Percentiles rank a stretch among this genome's conserved stretches.
Evolutionary conservation across 495 filamentous ascomycete genomes (phyloP).

Genomic region (Symbiotaphrina buchneri): DNA sequence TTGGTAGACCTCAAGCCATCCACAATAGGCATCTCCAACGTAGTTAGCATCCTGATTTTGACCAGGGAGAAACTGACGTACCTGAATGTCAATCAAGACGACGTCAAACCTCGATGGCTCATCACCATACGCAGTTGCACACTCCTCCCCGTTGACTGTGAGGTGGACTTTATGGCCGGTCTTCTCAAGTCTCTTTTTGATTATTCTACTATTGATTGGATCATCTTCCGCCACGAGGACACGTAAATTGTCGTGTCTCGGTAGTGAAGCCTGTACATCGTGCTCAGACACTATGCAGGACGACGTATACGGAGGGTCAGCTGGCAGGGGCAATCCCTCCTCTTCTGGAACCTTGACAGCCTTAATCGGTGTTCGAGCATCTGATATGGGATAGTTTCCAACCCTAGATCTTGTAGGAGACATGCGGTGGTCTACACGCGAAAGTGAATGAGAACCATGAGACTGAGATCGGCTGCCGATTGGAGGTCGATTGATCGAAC

Average conservation of each 20-base stretch:
- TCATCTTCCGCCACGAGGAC: slow-evolving; percentile 85
- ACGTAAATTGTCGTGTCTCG: slow-evolving; percentile 28
- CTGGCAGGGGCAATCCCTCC: no score
- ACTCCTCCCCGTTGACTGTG: slow-evolving; percentile 75
- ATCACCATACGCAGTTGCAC: slow-evolving; percentile 42
- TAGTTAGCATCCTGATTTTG: slow-evolving; percentile 6
- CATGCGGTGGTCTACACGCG: no score
- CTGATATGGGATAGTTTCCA: no score
- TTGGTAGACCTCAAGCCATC: slow-evolving; percentile 69
- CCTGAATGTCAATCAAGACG: slow-evolving; percentile 95
- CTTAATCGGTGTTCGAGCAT: no score
- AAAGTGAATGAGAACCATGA: no score
- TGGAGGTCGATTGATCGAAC: no score
- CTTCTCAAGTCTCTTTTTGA: slow-evolving; percentile 67
- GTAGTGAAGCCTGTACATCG: no score
- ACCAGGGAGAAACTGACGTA: slow-evolving; percentile 13
- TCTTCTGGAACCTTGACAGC: no score
- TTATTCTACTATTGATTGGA: slow-evolving; percentile 73
- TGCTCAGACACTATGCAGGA: no score
- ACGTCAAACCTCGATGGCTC: slow-evolving; percentile 44
- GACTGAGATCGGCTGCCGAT: no score
- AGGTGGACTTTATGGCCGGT: slow-evolving; percentile 48
- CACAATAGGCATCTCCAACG: slow-evolving; percentile 68
- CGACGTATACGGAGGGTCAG: no score
- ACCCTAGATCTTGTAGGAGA: no score